These are phyloP conservation scores for Torulaspora maleeae DNA, from an alignment of 805 yeast genomes.

Conservation along the genomic window DNA sequence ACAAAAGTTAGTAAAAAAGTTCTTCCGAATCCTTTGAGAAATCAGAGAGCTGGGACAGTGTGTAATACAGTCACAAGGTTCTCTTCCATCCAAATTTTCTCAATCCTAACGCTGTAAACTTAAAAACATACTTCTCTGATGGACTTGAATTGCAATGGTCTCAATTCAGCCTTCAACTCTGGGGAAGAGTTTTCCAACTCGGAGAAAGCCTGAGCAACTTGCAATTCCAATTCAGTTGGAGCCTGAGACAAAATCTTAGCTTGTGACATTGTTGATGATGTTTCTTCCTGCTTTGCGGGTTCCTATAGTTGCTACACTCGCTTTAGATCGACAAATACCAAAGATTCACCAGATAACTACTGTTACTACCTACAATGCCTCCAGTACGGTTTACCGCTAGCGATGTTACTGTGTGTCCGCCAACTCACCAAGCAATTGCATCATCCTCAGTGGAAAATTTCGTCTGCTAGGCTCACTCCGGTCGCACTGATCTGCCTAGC, in stretches of 20 bases:
- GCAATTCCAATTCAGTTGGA: constrained; percentile 98
- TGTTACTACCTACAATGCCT: background rate
- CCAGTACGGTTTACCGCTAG: constrained; percentile 3
- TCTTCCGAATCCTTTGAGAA: no score
- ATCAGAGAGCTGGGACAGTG: no score
- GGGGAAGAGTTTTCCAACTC: constrained; percentile 93
- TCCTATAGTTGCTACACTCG: constrained; percentile 14
- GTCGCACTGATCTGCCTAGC: background rate
- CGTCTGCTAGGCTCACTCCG: background rate
- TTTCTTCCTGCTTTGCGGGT: constrained; percentile 14
- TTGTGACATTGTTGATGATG: constrained; percentile 58
- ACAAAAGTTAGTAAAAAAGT: constrained; percentile 17
- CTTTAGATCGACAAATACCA: background rate
- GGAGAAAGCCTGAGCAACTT: constrained; percentile 96
- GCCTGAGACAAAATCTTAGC: constrained; percentile 90
- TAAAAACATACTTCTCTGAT: constrained; percentile 70
- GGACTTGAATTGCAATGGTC: constrained; percentile 98
- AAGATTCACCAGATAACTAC: background rate
- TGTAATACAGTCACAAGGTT: background rate
- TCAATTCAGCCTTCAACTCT: constrained; percentile 95
- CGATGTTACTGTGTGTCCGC: background rate
- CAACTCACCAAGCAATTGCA: background rate
- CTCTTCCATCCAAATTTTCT: background rate
- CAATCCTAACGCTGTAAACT: background rate
- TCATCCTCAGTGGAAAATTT: background rate